Conservation (phyloP, 1,284 basidiomycete genomes). For the Austropuccinia psidii region DNA sequence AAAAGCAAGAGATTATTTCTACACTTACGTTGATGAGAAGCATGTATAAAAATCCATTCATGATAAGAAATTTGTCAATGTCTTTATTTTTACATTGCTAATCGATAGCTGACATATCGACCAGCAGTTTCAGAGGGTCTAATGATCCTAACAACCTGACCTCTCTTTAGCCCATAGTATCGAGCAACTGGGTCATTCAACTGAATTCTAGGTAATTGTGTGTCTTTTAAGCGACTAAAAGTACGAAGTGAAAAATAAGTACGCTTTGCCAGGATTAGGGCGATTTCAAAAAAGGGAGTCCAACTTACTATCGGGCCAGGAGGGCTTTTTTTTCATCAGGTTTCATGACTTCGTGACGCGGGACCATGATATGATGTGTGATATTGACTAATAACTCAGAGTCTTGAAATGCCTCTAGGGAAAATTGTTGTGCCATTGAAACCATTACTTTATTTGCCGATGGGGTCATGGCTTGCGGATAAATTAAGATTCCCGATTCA, state of each 20-base stretch:
- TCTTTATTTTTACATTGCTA: slow-evolving; percentile 45
- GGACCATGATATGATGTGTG: slow-evolving; percentile 83
- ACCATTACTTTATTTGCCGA: slow-evolving; percentile 89
- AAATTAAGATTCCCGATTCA: slow-evolving; percentile 85
- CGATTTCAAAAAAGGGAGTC: slow-evolving; percentile 4
- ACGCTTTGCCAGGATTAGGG: slow-evolving; percentile 18
- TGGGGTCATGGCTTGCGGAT: slow-evolving; percentile 90
- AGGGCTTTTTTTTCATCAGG: slow-evolving; percentile 78
- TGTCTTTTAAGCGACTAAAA: slow-evolving; percentile 85
- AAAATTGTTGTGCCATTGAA: slow-evolving; percentile 75
- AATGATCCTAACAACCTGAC: slow-evolving; percentile 98
- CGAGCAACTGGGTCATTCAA: slow-evolving; percentile 90
- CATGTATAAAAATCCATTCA: no score
- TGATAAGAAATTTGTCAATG: no score
- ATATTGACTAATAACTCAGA: slow-evolving; percentile 96
- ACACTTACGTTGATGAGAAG: no score
- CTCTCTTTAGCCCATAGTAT: slow-evolving; percentile 90
- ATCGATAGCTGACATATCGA: slow-evolving; percentile 84
- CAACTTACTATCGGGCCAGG: slow-evolving; percentile 81
- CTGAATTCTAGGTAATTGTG: slow-evolving; percentile 94
- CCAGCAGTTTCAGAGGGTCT: slow-evolving; percentile 94
- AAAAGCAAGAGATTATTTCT: no score
- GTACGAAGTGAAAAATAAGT: not conserved
- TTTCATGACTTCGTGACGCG: slow-evolving; percentile 80
- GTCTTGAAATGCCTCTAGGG: slow-evolving; percentile 93